These are phyloP conservation scores for Rhizophagus prolifer DNA, from an alignment of 192 early-diverging fungal genomes.

Conservation along the genomic window DNA sequence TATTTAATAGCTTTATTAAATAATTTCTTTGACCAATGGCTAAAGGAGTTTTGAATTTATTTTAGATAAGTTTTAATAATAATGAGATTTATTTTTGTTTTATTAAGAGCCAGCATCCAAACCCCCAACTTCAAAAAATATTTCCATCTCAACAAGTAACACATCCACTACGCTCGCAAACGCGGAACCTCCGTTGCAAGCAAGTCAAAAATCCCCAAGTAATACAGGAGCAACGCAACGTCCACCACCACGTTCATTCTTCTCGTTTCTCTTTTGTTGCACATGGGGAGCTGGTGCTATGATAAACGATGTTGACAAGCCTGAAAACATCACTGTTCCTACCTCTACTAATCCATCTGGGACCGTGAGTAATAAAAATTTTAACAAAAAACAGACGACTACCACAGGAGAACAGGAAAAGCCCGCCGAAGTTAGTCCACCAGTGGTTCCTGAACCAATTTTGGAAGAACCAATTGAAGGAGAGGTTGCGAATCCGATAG, in stretches of 20 bases:
- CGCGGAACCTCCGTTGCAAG: neutral
- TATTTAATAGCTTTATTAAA: neutral
- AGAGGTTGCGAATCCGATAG: conserved; percentile 29
- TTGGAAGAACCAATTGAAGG: neutral
- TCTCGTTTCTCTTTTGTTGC: conserved; percentile 23
- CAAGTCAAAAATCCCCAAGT: conserved; percentile 1
- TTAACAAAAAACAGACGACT: neutral
- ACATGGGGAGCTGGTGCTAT: conserved; percentile 16
- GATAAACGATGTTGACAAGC: neutral
- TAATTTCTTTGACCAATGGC: neutral
- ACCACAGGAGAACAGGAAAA: neutral
- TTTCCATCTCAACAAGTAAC: conserved; percentile 21
- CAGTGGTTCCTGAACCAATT: neutral
- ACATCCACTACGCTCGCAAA: conserved; percentile 15
- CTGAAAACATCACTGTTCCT: neutral
- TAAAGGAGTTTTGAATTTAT: neutral
- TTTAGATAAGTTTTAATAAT: conserved; percentile 5
- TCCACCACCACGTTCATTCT: conserved; percentile 15
- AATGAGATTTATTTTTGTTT: conserved; percentile 3
- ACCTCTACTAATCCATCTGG: neutral
- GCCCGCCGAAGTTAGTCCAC: neutral
- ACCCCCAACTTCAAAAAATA: neutral
- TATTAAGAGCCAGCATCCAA: neutral
- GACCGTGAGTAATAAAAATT: neutral
- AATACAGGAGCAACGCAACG: conserved; percentile 9